phyloP scores from a whole-genome alignment of 306 rosid genomes.

The Gillenia trifoliata region DNA sequence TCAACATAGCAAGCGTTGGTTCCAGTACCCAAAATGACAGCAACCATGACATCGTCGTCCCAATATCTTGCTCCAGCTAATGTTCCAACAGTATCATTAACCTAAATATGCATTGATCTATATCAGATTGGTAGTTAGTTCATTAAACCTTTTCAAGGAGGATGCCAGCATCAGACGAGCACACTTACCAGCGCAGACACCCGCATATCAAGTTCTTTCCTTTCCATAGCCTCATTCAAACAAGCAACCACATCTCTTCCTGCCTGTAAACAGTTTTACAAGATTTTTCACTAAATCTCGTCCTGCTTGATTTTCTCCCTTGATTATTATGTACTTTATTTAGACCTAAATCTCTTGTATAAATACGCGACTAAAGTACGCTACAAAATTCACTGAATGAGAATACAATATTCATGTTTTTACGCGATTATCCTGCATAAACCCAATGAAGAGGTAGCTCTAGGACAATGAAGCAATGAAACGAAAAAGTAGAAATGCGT shows the following conservation, averaged over 20 bases:
- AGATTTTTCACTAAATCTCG: background rate
- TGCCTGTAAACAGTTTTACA: conserved; percentile 39
- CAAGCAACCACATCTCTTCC: conserved; percentile 96
- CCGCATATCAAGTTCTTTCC: conserved; percentile 69
- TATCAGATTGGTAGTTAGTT: background rate
- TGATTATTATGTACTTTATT: background rate
- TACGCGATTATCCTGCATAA: background rate
- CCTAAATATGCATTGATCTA: conserved; percentile 32
- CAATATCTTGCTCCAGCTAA: conserved; percentile 92
- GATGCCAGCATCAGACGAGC: conserved; percentile 12
- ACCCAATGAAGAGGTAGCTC: background rate
- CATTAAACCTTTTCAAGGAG: background rate
- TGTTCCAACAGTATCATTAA: conserved; percentile 85
- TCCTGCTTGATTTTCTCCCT: too few relatives aligned
- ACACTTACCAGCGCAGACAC: conserved; percentile 95
- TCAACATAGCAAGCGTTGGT: conserved; percentile 94
- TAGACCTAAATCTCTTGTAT: too few relatives aligned
- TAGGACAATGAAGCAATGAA: background rate
- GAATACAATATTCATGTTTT: too few relatives aligned
- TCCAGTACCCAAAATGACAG: conserved; percentile 95
- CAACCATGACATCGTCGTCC: conserved; percentile 79
- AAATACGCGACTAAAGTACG: too few relatives aligned
- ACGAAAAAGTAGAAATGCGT: background rate
- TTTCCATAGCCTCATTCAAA: conserved; percentile 82
- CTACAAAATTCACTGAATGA: too few relatives aligned